These are phyloP conservation scores for Colletotrichum simmondsii DNA, from an alignment of 2,329 filamentous ascomycete species.

Conservation along the genomic window DNA sequence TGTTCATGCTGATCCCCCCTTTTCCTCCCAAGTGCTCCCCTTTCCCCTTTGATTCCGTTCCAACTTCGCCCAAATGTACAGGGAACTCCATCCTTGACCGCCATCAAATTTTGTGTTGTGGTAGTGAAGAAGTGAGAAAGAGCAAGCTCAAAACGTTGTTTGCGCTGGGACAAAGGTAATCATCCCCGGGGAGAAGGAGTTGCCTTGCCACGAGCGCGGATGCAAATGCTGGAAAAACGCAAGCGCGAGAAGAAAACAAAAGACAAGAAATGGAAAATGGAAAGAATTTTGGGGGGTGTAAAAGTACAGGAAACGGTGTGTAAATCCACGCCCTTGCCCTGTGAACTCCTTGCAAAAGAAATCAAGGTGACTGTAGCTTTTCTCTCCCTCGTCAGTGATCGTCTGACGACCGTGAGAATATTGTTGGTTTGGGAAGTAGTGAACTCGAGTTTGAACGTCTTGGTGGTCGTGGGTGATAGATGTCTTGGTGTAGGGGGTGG, in stretches of 20 bases:
- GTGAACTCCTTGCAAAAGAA: constrained; percentile 25
- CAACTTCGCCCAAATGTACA: constrained; percentile 21
- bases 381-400: constrained; percentile 12
- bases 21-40: constrained; percentile 22
- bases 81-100: neutral
- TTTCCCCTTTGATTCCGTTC: constrained; percentile 1
- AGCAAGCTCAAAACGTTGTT: constrained; percentile 14
- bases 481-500: neutral
- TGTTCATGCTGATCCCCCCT: constrained; percentile 30
- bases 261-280: constrained; percentile 22
- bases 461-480: neutral
- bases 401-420: constrained; percentile 15
- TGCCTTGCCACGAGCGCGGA: constrained; percentile 1
- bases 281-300: neutral
- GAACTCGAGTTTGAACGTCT: neutral
- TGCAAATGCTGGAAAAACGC: constrained; percentile 33
- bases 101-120: neutral
- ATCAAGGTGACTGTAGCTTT: constrained; percentile 17
- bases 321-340: constrained; percentile 28
- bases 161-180: neutral
- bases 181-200: constrained; percentile 1
- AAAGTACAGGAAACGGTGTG: constrained; percentile 32
- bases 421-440: neutral
- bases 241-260: neutral
- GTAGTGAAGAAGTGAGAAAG: constrained; percentile 1